Base-by-base conservation (phyloP, 208 protist species). In the Acanthamoeba culbertsoni region DNA sequence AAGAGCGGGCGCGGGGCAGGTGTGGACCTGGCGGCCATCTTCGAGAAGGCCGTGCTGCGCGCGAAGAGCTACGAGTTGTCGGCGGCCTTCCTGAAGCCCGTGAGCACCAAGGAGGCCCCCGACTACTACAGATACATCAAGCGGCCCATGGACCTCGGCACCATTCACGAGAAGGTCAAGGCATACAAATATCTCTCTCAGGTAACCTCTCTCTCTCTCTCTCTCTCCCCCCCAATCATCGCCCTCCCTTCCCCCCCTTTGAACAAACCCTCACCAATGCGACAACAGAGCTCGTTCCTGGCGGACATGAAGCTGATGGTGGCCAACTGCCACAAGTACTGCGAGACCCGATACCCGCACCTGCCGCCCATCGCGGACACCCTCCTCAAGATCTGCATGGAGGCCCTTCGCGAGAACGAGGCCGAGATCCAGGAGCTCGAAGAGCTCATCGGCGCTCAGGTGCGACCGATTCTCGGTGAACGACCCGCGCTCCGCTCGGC, bases 61-160 rank as follows among this genome's bases (percentile, higher is more conserved):
- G 43, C 94, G 8, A 84, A 82, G 77, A 77, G 62, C 26, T 82
- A 90, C 42, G 55, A 93, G 42, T 88, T 79, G 20, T 65, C 93
- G 46, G 53, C 37, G 43, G 59, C 77, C 77, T 96, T 96, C 45
- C 84, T 57, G 86, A 0, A 20, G 6, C 94, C 94, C 37, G 94
- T 96, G n/a, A 88, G 75, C 31, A 18, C 73, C 37, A 94, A 93
- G 37, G 31, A 93, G 33, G 94, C 89, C 37, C 94, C 94, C 55
- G 93, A 94, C 86, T 96, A 96, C 62, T 43, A 92, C 45, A 86
- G 59, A 14, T 16, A 93, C 26, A 96, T 96, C 16, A 96, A 96
- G 51, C 93, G 94, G 65, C 94, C 94, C 79, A 96, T 96, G n/a
- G 94, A 96, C 92, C 43, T 96, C 23, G 91, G 86, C 37, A 94